Percentiles rank a stretch among this genome's conserved stretches.
phyloP scores from a whole-genome alignment of 2,329 filamentous ascomycete genomes.

The Calonectria hongkongensis region DNA sequence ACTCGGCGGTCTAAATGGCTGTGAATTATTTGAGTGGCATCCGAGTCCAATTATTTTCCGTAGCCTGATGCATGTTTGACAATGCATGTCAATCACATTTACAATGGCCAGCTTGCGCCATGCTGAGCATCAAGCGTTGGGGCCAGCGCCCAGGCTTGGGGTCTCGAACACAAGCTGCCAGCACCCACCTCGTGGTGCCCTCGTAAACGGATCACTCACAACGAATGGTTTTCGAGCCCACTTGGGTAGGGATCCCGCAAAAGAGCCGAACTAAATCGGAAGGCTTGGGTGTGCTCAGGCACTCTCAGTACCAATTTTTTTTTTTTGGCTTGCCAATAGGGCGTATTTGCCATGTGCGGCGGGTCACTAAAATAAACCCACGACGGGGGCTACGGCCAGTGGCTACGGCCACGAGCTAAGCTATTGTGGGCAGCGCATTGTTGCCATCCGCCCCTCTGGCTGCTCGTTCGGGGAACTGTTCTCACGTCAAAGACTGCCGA shows the following conservation, averaged over 20 bases:
- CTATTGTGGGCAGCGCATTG: conserved; percentile 1
- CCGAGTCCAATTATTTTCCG: conserved; percentile 3
- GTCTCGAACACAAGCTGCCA: conserved; percentile 37
- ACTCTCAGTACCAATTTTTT: conserved; percentile 12
- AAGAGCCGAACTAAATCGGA: conserved; percentile 23
- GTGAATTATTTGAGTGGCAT: conserved; percentile 8
- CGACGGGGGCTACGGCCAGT: conserved; percentile 29
- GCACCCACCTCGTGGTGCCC: conserved; percentile 30
- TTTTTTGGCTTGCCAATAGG: conserved; percentile 24
- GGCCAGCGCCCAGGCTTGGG: conserved; percentile 25
- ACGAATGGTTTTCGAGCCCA: conserved; percentile 31
- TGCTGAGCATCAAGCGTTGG: conserved; percentile 7
- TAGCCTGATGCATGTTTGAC: conserved; percentile 12
- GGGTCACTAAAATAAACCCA: conserved; percentile 31
- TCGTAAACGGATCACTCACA: conserved; percentile 26
- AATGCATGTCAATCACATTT: conserved; percentile 19
- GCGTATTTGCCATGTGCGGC: conserved; percentile 37
- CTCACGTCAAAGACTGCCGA: conserved; percentile 4
- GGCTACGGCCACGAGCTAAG: conserved; percentile 27
- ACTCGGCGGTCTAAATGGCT: neutral
- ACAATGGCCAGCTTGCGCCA: conserved; percentile 13
- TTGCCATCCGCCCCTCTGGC: neutral
- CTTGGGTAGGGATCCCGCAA: neutral
- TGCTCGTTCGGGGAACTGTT: conserved; percentile 8
- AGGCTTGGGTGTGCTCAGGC: conserved; percentile 21